Conservation (phyloP, 495 filamentous ascomycete genomes). For the Penicillium cinerascens region DNA sequence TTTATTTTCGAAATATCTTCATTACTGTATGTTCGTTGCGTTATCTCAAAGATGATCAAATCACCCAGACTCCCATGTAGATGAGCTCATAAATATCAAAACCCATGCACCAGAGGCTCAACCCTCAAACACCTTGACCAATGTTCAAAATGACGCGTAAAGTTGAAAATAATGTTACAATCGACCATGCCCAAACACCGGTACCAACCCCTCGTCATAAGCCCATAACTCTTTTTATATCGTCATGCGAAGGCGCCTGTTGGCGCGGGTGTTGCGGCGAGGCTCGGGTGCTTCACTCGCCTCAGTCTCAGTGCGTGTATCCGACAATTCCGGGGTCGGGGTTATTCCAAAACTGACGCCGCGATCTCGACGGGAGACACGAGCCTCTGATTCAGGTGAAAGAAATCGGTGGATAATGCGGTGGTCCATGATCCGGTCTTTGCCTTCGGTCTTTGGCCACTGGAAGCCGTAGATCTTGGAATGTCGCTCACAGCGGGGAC, state of each 20-base stretch:
- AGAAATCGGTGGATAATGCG: constrained; percentile 68
- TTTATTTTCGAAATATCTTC: constrained; percentile 7
- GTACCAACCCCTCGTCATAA: neutral
- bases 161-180: constrained; percentile 10
- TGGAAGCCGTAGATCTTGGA: constrained; percentile 90
- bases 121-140: constrained; percentile 5
- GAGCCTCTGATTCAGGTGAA: constrained; percentile 60
- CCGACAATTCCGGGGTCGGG: constrained; percentile 38
- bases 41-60: neutral
- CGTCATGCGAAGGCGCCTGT: constrained; percentile 37
- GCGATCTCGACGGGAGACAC: constrained; percentile 47
- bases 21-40: neutral
- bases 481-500: constrained; percentile 90
- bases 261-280: constrained; percentile 37
- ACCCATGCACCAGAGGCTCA: constrained; percentile 7
- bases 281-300: constrained; percentile 32
- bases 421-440: constrained; percentile 73
- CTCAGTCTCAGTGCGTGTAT: constrained; percentile 38
- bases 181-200: neutral
- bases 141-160: constrained; percentile 4
- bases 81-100: neutral
- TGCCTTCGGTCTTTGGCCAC: constrained; percentile 93
- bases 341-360: constrained; percentile 38
- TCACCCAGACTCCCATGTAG: neutral
- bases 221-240: constrained; percentile 29